Conservation (phyloP, 2,329 filamentous ascomycete species). For the Plenodomus tracheiphilus region DNA sequence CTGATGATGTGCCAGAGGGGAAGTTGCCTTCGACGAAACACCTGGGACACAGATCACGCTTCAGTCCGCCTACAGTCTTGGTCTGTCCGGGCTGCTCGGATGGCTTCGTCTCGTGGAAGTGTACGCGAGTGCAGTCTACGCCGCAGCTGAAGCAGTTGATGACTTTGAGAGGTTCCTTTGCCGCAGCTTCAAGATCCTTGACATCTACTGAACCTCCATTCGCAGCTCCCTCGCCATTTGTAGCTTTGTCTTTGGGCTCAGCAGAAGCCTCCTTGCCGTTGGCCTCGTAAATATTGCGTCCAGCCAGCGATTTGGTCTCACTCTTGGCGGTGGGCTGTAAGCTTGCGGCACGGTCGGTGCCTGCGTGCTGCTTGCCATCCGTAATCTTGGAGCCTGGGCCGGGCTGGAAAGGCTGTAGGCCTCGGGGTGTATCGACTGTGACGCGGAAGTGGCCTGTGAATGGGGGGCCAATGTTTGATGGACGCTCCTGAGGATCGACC, state of each 20-base stretch:
- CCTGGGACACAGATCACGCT: slow-evolving; percentile 87
- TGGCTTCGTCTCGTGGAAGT: slow-evolving; percentile 71
- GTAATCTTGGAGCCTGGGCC: slow-evolving; percentile 70
- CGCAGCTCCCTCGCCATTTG: slow-evolving; percentile 65
- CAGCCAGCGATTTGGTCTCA: slow-evolving; percentile 88
- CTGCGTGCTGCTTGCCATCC: slow-evolving; percentile 61
- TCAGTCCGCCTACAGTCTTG: slow-evolving; percentile 63
- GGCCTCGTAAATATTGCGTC: slow-evolving; percentile 93
- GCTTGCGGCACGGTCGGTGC: slow-evolving; percentile 73
- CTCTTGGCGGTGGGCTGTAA: slow-evolving; percentile 70
- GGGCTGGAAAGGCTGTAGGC: slow-evolving; percentile 93
- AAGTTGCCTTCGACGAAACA: slow-evolving; percentile 86
- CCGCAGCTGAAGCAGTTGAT: slow-evolving; percentile 90
- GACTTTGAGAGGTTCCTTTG: slow-evolving; percentile 66
- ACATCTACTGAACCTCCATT: slow-evolving; percentile 68
- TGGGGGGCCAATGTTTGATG: slow-evolving; percentile 92
- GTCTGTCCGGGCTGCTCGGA: slow-evolving; percentile 51
- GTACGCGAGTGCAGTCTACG: slow-evolving; percentile 78
- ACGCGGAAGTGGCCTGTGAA: slow-evolving; percentile 98
- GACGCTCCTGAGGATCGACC: slow-evolving; percentile 95
- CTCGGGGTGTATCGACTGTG: slow-evolving; percentile 91
- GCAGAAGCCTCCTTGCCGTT: slow-evolving; percentile 80
- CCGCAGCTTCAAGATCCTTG: slow-evolving; percentile 63
- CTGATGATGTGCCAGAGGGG: slow-evolving; percentile 74
- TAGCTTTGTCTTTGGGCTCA: slow-evolving; percentile 65